phyloP scores from a whole-genome alignment of 139 green algal genomes.

The Chlorella sp. region DNA sequence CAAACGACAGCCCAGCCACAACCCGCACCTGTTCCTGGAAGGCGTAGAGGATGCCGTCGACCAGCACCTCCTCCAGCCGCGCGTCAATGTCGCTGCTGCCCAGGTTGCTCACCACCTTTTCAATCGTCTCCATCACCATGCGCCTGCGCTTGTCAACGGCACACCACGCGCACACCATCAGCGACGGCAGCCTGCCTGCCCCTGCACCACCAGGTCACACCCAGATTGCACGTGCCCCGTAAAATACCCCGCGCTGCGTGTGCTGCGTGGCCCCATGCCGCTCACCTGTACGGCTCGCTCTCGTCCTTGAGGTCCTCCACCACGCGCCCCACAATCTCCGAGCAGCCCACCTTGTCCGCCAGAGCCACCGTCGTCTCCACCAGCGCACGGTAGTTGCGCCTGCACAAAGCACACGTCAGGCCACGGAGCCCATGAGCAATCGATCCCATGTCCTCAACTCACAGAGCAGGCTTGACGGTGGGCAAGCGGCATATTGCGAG shows the following conservation, averaged over 20 bases:
- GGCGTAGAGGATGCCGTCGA: conserved; percentile 98
- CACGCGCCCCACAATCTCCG: conserved; percentile 86
- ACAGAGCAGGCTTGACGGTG: too few relatives aligned
- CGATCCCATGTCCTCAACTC: too few relatives aligned
- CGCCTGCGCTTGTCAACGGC: too few relatives aligned
- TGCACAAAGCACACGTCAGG: conserved; percentile 1
- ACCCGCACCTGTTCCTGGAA: conserved; percentile 92
- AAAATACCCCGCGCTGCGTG: too few relatives aligned
- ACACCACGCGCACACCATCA: too few relatives aligned
- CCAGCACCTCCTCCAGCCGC: conserved; percentile 92
- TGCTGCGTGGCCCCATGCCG: too few relatives aligned
- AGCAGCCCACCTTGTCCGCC: conserved; percentile 79
- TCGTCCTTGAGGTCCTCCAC: conserved; percentile 99
- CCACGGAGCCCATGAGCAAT: too few relatives aligned
- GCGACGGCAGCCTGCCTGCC: too few relatives aligned
- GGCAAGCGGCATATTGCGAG: too few relatives aligned
- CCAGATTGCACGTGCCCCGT: too few relatives aligned
- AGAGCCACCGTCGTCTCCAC: conserved; percentile 96
- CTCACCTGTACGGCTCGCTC: conserved; percentile 94
- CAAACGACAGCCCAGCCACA: not conserved
- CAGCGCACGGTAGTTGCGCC: conserved; percentile 82
- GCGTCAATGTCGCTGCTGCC: conserved; percentile 91
- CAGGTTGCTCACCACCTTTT: conserved; percentile 70
- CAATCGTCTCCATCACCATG: conserved; percentile 33
- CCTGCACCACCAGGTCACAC: too few relatives aligned